A percentile compares a stretch with the other conserved stretches of the same genome.
These are phyloP conservation scores for Taphrina sp. DNA, from an alignment of 1,139 yeast species.

Conservation along the genomic window DNA sequence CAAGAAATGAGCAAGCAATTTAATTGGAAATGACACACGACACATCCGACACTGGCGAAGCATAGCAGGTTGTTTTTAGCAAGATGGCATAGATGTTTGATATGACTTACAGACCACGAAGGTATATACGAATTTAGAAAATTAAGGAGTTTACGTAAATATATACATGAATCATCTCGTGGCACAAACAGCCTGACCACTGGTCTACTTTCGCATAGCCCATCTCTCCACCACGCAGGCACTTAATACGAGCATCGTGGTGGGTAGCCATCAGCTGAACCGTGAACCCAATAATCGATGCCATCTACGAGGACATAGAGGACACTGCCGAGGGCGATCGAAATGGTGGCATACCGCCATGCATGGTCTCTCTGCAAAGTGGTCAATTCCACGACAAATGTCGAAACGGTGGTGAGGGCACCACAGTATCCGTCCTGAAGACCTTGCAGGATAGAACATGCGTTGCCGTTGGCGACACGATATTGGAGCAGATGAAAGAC, in stretches of 20 bases:
- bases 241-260: slow-evolving; percentile 1
- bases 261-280: slow-evolving; percentile 1
- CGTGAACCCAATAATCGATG: slow-evolving; percentile 31
- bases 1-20: slow-evolving; percentile 2
- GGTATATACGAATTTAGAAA: too few relatives aligned
- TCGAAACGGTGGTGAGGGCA: slow-evolving; percentile 41
- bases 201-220: too few relatives aligned
- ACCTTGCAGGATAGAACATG: slow-evolving; percentile 42
- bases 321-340: slow-evolving; percentile 33
- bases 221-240: too few relatives aligned
- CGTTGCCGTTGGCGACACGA: slow-evolving; percentile 39
- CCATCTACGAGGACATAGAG: slow-evolving; percentile 36
- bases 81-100: too few relatives aligned
- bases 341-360: slow-evolving; percentile 35
- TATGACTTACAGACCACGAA: too few relatives aligned
- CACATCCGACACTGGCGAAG: too few relatives aligned
- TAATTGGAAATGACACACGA: background rate
- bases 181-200: too few relatives aligned
- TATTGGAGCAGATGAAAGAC: slow-evolving; percentile 53
- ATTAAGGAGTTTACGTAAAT: too few relatives aligned
- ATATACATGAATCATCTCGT: too few relatives aligned
- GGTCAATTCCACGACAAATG: slow-evolving; percentile 42
- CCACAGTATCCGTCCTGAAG: slow-evolving; percentile 43
- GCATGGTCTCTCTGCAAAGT: slow-evolving; percentile 37
- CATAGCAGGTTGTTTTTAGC: too few relatives aligned